phyloP scores from a whole-genome alignment of 768 basidiomycete species.

The Sistotremastrum suecicum region DNA sequence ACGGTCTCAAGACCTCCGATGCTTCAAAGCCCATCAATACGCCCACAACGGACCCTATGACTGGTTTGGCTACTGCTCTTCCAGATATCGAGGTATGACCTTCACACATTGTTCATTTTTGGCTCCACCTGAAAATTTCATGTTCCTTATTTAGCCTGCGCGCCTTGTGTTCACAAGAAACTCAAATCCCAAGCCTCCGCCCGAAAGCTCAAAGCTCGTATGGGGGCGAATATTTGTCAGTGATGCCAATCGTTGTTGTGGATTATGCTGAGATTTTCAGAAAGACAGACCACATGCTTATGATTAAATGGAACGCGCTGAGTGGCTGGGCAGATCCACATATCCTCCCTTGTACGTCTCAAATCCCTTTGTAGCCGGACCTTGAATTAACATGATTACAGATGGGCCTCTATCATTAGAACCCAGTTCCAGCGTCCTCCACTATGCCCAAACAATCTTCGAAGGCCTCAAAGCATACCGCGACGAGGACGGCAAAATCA shows the following conservation, averaged over 20 bases:
- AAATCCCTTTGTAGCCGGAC: not conserved
- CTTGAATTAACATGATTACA: slow-evolving; percentile 12
- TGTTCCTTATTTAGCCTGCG: slow-evolving; percentile 26
- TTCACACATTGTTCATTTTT: not conserved
- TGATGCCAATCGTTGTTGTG: slow-evolving; percentile 4
- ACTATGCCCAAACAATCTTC: slow-evolving; percentile 86
- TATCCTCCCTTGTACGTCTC: slow-evolving; percentile 65
- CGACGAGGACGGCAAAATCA: slow-evolving; percentile 53
- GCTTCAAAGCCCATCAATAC: slow-evolving; percentile 11
- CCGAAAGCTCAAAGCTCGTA: slow-evolving; percentile 50
- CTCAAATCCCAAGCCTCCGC: slow-evolving; percentile 40
- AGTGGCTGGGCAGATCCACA: slow-evolving; percentile 74
- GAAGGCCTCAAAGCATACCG: slow-evolving; percentile 95
- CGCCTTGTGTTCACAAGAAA: slow-evolving; percentile 35
- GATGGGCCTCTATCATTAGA: slow-evolving; percentile 64
- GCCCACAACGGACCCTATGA: not conserved
- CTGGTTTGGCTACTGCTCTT: slow-evolving; percentile 11
- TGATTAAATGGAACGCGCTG: slow-evolving; percentile 49
- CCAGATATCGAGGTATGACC: slow-evolving; percentile 40
- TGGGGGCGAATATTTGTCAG: slow-evolving; percentile 81
- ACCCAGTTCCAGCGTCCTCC: slow-evolving; percentile 73
- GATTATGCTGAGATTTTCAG: slow-evolving; percentile 5
- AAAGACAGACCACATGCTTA: slow-evolving; percentile 82
- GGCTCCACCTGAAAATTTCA: not conserved
- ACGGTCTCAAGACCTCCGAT: slow-evolving; percentile 3